A percentile compares a stretch with the other conserved stretches of the same genome.
phyloP scores from a whole-genome alignment of 176 grass and related monocot species.

The Juncus effusus region DNA sequence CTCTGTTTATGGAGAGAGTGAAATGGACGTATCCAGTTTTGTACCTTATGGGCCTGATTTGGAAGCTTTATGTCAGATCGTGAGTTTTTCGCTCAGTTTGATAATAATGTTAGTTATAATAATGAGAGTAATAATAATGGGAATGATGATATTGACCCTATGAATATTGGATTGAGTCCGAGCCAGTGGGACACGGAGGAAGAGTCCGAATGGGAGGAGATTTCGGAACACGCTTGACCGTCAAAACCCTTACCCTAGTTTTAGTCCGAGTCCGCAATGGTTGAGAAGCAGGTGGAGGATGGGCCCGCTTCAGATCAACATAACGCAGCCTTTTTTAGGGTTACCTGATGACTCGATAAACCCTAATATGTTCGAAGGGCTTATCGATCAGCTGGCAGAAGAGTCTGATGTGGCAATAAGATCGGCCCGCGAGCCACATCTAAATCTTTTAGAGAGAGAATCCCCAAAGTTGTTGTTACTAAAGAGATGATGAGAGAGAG shows the following conservation, averaged over 20 bases:
- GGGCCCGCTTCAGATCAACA: constrained; percentile 25
- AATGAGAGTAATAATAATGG: constrained; percentile 31
- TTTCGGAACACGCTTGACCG: constrained; percentile 45
- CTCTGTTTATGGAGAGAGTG: constrained; percentile 63
- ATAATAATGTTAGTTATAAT: constrained; percentile 30
- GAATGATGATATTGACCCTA: constrained; percentile 63
- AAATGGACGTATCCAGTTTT: constrained; percentile 67
- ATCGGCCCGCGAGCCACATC: constrained; percentile 75
- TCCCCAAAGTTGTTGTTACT: constrained; percentile 61
- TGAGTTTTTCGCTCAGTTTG: constrained; percentile 48
- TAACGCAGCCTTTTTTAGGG: constrained; percentile 37
- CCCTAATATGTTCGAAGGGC: constrained; percentile 55
- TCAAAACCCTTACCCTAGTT: constrained; percentile 18
- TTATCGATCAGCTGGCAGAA: constrained; percentile 65
- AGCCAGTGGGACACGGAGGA: constrained; percentile 65
- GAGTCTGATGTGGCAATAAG: constrained; percentile 30
- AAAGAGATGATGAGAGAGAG: constrained; percentile 40
- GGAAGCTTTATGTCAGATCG: constrained; percentile 52
- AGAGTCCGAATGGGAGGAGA: constrained; percentile 40
- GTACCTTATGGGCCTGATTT: constrained; percentile 57
- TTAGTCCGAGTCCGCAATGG: constrained; percentile 23
- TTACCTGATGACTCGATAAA: constrained; percentile 74
- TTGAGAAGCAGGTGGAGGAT: constrained; percentile 11
- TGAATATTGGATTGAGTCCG: constrained; percentile 47
- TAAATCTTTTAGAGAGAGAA: constrained; percentile 36